Conservation (phyloP, 371 early-diverging fungal species). For the Sporodiniella umbellata region DNA sequence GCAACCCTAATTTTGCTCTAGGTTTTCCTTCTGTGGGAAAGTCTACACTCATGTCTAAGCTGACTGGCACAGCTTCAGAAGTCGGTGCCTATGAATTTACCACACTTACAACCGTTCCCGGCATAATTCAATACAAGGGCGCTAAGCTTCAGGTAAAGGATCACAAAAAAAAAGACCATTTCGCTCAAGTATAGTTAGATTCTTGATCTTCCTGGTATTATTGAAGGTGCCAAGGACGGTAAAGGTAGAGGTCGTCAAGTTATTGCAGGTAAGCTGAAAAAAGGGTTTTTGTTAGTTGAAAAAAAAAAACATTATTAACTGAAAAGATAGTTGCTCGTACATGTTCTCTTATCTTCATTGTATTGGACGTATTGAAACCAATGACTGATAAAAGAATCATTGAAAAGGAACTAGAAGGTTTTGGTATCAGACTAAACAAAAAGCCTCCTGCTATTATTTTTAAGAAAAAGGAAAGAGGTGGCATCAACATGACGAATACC, state of each 20-base stretch:
- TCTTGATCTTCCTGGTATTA: slow-evolving; percentile 90
- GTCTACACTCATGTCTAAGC: slow-evolving; percentile 94
- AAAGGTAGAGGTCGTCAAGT: slow-evolving; percentile 99
- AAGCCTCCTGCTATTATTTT: slow-evolving; percentile 95
- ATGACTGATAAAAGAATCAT: slow-evolving; percentile 91
- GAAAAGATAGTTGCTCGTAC: slow-evolving; percentile 96
- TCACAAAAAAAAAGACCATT: too few species aligned
- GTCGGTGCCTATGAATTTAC: slow-evolving; percentile 99
- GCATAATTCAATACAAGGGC: slow-evolving; percentile 96
- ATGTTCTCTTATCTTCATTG: slow-evolving; percentile 91
- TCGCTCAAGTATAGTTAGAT: slow-evolving; percentile 19
- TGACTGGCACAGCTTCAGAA: slow-evolving; percentile 97
- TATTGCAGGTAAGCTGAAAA: slow-evolving; percentile 54
- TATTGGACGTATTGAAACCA: slow-evolving; percentile 97
- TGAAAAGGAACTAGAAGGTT: slow-evolving; percentile 98
- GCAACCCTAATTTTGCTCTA: slow-evolving; percentile 27
- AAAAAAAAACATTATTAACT: too few species aligned
- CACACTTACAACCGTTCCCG: slow-evolving; percentile 97
- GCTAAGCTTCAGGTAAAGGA: slow-evolving; percentile 86
- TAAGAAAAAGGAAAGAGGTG: slow-evolving; percentile 93
- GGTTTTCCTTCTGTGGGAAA: slow-evolving; percentile 99
- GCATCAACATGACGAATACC: slow-evolving; percentile 87
- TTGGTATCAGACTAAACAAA: slow-evolving; percentile 98
- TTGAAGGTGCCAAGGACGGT: slow-evolving; percentile 99
- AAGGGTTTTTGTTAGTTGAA: too few species aligned